These are phyloP conservation scores for Penicillium atrosanguineum DNA, from an alignment of 495 filamentous ascomycete species.

Conservation along the genomic window DNA sequence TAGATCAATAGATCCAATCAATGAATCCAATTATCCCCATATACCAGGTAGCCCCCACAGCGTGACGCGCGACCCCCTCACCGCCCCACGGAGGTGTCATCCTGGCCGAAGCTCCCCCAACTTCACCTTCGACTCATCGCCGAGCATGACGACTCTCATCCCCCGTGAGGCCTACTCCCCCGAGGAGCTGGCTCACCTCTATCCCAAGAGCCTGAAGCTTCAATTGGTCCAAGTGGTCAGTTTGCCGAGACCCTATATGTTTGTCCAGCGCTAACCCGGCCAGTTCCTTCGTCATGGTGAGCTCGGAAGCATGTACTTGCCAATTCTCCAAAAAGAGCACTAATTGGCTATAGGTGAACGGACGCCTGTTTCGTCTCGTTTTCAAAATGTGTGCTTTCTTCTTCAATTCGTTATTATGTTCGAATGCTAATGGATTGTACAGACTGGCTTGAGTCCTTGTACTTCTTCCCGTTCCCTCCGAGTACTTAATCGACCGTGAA, in stretches of 20 bases:
- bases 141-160: conserved; percentile 70
- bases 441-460: conserved; percentile 76
- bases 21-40: not conserved
- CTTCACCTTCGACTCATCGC: conserved; percentile 13
- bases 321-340: not conserved
- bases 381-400: conserved; percentile 65
- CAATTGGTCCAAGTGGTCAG: conserved; percentile 83
- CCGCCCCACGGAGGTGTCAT: conserved; percentile 13
- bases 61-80: conserved; percentile 7
- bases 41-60: not conserved
- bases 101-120: conserved; percentile 2
- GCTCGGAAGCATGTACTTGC: conserved; percentile 2
- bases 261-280: conserved; percentile 12
- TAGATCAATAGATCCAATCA: not conserved
- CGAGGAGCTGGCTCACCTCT: conserved; percentile 78
- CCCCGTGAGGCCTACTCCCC: conserved; percentile 74
- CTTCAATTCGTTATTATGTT: not conserved
- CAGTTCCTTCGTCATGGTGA: conserved; percentile 81
- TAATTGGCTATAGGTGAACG: conserved; percentile 60
- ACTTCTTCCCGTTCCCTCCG: conserved; percentile 19
- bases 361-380: conserved; percentile 79
- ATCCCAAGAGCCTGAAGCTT: conserved; percentile 75
- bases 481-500: not conserved
- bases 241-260: conserved; percentile 2
- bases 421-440: conserved; percentile 23